Conservation (phyloP, 306 rosid genomes). For the Coriaria nepalensis region DNA sequence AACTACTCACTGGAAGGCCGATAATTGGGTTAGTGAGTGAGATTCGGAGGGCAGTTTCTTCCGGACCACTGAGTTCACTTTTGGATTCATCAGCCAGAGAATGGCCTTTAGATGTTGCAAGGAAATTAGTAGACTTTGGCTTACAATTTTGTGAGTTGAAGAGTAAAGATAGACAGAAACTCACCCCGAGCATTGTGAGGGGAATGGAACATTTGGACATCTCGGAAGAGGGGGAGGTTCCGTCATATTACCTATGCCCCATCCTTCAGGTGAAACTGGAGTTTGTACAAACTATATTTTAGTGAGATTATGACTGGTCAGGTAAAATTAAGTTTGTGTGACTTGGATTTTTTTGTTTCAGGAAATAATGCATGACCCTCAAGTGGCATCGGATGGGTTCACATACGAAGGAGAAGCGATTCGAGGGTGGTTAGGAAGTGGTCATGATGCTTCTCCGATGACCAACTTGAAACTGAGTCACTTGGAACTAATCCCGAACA, state of each 20-base stretch:
- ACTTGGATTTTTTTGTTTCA: conserved; percentile 21
- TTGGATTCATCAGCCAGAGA: conserved; percentile 68
- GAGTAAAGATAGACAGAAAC: conserved; percentile 54
- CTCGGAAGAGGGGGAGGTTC: conserved; percentile 63
- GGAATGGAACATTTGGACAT: conserved; percentile 55
- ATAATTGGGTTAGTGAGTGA: conserved; percentile 45
- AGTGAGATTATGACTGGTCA: too few relatives aligned
- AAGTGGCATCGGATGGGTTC: conserved; percentile 80
- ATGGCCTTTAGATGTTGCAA: conserved; percentile 54
- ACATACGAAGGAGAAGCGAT: conserved; percentile 93
- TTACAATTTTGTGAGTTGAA: conserved; percentile 63
- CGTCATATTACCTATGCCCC: conserved; percentile 74
- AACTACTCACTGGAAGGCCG: conserved; percentile 60
- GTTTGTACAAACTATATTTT: too few relatives aligned
- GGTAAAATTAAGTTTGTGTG: too few relatives aligned
- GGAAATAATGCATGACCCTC: conserved; percentile 94
- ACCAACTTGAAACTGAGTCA: conserved; percentile 61
- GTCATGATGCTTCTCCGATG: conserved; percentile 77
- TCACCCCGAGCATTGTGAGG: conserved; percentile 67
- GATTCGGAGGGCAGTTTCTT: conserved; percentile 46
- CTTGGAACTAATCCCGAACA: conserved; percentile 60
- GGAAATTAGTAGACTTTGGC: conserved; percentile 49
- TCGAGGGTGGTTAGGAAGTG: conserved; percentile 59
- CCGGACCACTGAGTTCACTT: conserved; percentile 36
- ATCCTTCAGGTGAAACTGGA: conserved; percentile 46